phyloP scores from a whole-genome alignment of 139 green algal species.

The Mychonastes homosphaera region DNA sequence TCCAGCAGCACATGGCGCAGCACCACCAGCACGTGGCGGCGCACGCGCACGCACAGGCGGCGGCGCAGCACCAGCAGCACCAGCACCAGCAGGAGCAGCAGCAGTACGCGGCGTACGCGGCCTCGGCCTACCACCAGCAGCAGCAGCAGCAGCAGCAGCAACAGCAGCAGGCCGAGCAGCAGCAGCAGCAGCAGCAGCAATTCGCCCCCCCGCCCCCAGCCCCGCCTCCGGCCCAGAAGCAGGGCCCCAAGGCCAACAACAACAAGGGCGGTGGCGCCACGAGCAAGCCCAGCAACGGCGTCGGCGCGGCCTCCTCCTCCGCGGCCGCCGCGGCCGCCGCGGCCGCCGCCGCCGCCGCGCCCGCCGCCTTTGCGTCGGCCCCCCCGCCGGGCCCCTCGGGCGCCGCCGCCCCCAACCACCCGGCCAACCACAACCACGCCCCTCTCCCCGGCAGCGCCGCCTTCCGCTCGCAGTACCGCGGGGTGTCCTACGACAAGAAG shows the following conservation, averaged over 20 bases:
- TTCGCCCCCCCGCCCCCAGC: background rate
- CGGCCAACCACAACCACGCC: too few species aligned
- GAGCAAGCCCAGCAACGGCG: too few species aligned
- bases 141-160: constrained; percentile 1
- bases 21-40: background rate
- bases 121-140: background rate
- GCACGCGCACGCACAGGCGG: background rate
- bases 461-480: constrained; percentile 41
- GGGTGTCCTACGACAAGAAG: constrained; percentile 64
- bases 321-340: too few species aligned
- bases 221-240: background rate
- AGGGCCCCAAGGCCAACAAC: too few species aligned
- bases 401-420: too few species aligned
- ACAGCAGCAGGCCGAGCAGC: background rate
- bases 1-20: background rate
- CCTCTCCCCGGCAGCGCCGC: too few species aligned
- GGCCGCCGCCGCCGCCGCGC: too few species aligned
- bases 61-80: background rate
- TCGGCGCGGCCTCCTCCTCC: too few species aligned
- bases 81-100: background rate
- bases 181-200: background rate
- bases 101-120: background rate
- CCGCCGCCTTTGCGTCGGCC: too few species aligned
- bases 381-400: too few species aligned
- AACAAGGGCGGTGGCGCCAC: too few species aligned